phyloP scores from a whole-genome alignment of 1,139 yeast species.

The Kodamaea suecica region DNA sequence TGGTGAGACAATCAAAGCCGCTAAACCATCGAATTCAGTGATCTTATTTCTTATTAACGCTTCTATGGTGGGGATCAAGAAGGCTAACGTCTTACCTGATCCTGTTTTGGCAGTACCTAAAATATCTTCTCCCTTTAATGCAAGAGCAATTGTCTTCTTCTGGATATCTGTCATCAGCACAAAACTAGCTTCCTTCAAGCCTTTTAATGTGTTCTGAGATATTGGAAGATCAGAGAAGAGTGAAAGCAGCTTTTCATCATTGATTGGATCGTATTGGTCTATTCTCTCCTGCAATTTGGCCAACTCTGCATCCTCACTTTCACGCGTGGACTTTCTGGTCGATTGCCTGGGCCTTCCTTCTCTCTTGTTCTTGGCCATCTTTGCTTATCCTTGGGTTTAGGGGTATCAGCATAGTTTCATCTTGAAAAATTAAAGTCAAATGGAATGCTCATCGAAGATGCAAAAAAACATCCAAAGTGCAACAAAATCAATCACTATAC shows the following conservation, averaged over 20 bases:
- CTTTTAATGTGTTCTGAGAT: slow-evolving; percentile 61
- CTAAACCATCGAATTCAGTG: slow-evolving; percentile 88
- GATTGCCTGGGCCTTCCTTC: slow-evolving; percentile 7
- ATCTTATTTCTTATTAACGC: slow-evolving; percentile 67
- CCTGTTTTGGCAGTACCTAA: slow-evolving; percentile 96
- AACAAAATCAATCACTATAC: too few relatives aligned
- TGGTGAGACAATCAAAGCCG: slow-evolving; percentile 88
- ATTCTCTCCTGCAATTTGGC: slow-evolving; percentile 44
- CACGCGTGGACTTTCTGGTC: slow-evolving; percentile 24
- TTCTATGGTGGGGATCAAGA: slow-evolving; percentile 81
- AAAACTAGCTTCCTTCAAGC: slow-evolving; percentile 70
- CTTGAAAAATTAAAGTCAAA: too few relatives aligned
- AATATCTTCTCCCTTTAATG: slow-evolving; percentile 78
- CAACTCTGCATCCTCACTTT: slow-evolving; percentile 45
- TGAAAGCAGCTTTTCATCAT: slow-evolving; percentile 26
- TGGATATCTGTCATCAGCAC: slow-evolving; percentile 84
- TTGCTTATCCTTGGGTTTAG: not conserved
- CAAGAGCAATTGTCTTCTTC: slow-evolving; percentile 68
- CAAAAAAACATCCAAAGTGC: too few relatives aligned
- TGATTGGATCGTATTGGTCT: slow-evolving; percentile 47
- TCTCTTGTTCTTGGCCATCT: not conserved
- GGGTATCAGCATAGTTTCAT: not conserved
- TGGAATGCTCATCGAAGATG: too few relatives aligned
- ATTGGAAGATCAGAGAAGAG: slow-evolving; percentile 74
- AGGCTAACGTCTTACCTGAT: slow-evolving; percentile 93